phyloP scores from a whole-genome alignment of 1,284 basidiomycete genomes.

The Takashimella koratensis region DNA sequence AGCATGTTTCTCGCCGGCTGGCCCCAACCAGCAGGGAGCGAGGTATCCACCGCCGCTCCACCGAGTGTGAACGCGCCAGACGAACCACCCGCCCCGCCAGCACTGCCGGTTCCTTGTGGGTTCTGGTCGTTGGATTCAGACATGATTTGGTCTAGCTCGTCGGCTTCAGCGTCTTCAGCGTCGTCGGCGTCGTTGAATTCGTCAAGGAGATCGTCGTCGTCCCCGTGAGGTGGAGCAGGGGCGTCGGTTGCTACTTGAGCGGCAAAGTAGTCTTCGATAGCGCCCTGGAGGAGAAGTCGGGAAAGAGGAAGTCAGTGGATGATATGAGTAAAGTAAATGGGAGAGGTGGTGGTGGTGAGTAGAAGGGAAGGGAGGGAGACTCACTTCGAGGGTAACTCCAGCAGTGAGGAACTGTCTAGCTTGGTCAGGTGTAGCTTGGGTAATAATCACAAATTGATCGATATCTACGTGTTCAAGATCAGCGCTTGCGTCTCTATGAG shows the following conservation, averaged over 20 bases:
- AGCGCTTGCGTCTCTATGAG: no score
- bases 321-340: neutral
- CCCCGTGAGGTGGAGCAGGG: slow-evolving; percentile 9
- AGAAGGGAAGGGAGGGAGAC: slow-evolving; percentile 9
- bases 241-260: slow-evolving; percentile 30
- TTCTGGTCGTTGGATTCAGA: neutral
- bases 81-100: slow-evolving; percentile 1
- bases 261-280: slow-evolving; percentile 45
- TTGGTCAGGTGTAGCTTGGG: slow-evolving; percentile 36
- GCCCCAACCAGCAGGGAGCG: slow-evolving; percentile 43
- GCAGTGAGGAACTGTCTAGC: slow-evolving; percentile 42
- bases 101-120: slow-evolving; percentile 5
- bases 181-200: slow-evolving; percentile 20
- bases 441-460: slow-evolving; percentile 46
- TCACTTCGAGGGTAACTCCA: slow-evolving; percentile 41
- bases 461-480: no score
- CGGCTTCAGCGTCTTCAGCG: slow-evolving; percentile 10
- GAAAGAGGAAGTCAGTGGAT: neutral
- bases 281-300: slow-evolving; percentile 32
- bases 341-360: no score
- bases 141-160: neutral
- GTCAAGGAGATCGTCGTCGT: slow-evolving; percentile 23
- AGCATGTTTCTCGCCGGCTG: slow-evolving; percentile 18
- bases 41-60: slow-evolving; percentile 25
- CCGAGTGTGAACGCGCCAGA: slow-evolving; percentile 27